phyloP scores from a whole-genome alignment of 768 basidiomycete species.

The Naganishia antarctica region DNA sequence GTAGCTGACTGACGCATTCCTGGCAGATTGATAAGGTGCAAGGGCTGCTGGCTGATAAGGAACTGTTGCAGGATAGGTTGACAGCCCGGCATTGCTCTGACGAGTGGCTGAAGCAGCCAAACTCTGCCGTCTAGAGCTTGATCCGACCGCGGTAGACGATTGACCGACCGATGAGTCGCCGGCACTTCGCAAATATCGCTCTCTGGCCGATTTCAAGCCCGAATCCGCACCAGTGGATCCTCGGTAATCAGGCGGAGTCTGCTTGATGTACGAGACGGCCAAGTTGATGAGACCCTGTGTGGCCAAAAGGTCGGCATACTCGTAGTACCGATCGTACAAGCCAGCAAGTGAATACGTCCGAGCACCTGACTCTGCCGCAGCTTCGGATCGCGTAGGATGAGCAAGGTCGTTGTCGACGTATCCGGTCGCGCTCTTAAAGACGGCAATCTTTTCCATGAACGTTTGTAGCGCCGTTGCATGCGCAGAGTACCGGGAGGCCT shows the following conservation, averaged over 20 bases:
- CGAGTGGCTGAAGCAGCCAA: not conserved
- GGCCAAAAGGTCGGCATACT: slow-evolving; percentile 88
- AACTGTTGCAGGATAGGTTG: slow-evolving; percentile 32
- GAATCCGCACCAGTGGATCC: slow-evolving; percentile 54
- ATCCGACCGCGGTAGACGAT: slow-evolving; percentile 19
- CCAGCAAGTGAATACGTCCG: slow-evolving; percentile 75
- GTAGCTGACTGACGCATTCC: slow-evolving; percentile 14
- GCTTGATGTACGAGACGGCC: slow-evolving; percentile 69
- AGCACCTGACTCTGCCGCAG: slow-evolving; percentile 53
- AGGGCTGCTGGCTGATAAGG: slow-evolving; percentile 41
- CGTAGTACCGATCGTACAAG: slow-evolving; percentile 88
- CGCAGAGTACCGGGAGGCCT: slow-evolving; percentile 37
- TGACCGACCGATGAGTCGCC: slow-evolving; percentile 11
- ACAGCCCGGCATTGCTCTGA: slow-evolving; percentile 10
- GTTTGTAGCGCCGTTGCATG: slow-evolving; percentile 76
- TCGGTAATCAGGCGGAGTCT: slow-evolving; percentile 74
- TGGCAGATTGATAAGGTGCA: slow-evolving; percentile 38
- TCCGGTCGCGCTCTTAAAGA: slow-evolving; percentile 74
- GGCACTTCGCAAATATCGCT: slow-evolving; percentile 31
- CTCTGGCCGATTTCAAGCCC: slow-evolving; percentile 41
- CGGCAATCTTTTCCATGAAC: slow-evolving; percentile 92
- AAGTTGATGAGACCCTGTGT: slow-evolving; percentile 83
- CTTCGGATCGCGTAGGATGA: slow-evolving; percentile 49
- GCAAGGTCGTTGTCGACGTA: slow-evolving; percentile 58
- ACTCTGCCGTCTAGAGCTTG: not conserved